Evolutionary conservation across 306 rosid species (phyloP).

Genomic region (Dryas alaskensis): DNA sequence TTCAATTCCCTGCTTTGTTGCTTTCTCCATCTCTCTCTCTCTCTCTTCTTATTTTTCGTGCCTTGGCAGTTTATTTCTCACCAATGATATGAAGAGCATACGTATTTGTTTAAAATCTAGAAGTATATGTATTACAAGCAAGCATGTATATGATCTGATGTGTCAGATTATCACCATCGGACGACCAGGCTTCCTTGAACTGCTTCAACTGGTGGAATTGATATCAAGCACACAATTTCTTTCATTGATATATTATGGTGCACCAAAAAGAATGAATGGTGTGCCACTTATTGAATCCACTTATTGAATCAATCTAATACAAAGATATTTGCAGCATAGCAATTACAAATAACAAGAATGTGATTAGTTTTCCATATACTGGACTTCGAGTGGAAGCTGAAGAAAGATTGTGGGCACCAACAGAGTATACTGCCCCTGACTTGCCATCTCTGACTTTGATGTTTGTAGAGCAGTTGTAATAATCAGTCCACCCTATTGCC

Average conservation of each 20-base stretch:
- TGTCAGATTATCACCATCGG: too few relatives aligned
- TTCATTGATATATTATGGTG: constrained; percentile 9
- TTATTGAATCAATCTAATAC: constrained; percentile 6
- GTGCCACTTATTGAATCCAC: constrained; percentile 1
- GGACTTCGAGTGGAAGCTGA: constrained; percentile 8
- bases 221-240: neutral
- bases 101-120: too few relatives aligned
- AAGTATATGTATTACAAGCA: too few relatives aligned
- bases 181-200: too few relatives aligned
- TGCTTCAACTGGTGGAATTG: neutral
- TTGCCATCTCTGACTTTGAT: constrained; percentile 61
- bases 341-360: constrained; percentile 6
- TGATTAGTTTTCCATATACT: neutral
- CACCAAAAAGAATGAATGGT: constrained; percentile 12
- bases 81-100: too few relatives aligned
- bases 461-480: constrained; percentile 39
- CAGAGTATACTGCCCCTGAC: constrained; percentile 44
- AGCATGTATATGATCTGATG: too few relatives aligned
- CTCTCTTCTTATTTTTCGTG: too few relatives aligned
- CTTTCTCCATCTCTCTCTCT: too few relatives aligned
- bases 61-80: too few relatives aligned
- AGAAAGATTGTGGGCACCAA: constrained; percentile 54
- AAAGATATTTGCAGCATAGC: constrained; percentile 12
- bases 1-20: neutral
- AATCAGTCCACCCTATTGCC: constrained; percentile 14